These are phyloP conservation scores for Thamnidium elegans DNA, from an alignment of 192 early-diverging fungal genomes.

Conservation along the genomic window DNA sequence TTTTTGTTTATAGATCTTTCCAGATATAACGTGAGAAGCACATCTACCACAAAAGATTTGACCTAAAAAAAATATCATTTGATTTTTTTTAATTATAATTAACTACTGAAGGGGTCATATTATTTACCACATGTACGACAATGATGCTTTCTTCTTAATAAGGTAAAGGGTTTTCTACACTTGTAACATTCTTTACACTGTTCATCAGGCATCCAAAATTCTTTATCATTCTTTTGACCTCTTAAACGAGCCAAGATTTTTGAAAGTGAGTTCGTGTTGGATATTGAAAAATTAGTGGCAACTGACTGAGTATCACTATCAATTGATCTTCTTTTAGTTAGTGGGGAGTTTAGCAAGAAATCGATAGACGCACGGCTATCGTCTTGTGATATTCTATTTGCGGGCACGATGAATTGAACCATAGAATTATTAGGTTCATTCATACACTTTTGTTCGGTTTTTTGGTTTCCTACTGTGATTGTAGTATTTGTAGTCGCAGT, in stretches of 20 bases:
- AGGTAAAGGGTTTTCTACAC: conserved; percentile 70
- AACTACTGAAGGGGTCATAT: not conserved
- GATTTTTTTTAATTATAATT: conserved; percentile 10
- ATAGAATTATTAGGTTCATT: not conserved
- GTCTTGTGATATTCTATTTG: conserved; percentile 1
- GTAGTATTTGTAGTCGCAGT: conserved; percentile 11
- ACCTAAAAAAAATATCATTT: conserved; percentile 30
- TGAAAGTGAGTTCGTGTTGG: conserved; percentile 46
- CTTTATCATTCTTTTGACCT: conserved; percentile 53
- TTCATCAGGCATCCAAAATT: conserved; percentile 86
- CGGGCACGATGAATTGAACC: not conserved
- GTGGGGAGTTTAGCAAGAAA: conserved; percentile 16
- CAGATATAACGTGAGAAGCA: conserved; percentile 66
- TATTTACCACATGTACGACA: conserved; percentile 76
- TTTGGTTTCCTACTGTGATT: conserved; percentile 13
- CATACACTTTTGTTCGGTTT: not conserved
- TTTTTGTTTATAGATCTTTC: conserved; percentile 64
- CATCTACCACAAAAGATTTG: conserved; percentile 78
- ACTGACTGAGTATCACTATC: conserved; percentile 48
- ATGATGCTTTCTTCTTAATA: conserved; percentile 73
- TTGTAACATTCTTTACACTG: conserved; percentile 79
- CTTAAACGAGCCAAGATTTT: conserved; percentile 49
- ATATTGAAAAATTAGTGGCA: conserved; percentile 40
- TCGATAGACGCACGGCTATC: not conserved
- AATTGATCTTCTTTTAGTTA: conserved; percentile 25